Base-by-base conservation (phyloP, 306 rosid species). In the Hippophae rhamnoides region DNA sequence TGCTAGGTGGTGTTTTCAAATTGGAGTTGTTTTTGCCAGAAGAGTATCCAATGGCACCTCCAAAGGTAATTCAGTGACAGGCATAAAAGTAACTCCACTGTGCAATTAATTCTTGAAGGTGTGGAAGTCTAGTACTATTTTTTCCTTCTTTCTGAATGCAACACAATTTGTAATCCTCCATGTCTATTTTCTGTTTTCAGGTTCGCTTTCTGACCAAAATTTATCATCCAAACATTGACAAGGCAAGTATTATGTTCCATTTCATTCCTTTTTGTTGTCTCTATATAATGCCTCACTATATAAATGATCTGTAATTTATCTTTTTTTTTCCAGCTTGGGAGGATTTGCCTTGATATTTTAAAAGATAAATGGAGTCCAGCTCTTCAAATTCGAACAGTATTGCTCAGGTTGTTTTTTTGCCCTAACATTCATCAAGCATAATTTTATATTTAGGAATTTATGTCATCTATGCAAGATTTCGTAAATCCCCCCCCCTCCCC, bases 41-140 rank as follows among this genome's bases (percentile, higher is more conserved):
- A 73, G 78, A 73, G 58, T 73, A 73, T 62, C 78, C 78, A 53
- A 73, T 73, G 78, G 69, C 78, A 42, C 73, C 78, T 61, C 73
- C 78, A 27, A 73, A 67, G 78, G 78, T 73, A 63, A 58, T 3
- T 58, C 1, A 11, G 49, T 52, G 7, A 6, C 7, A 46, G 46
- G 40, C 43, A 9, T 47, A 54, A 54, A 8, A 5, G 54, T 10
- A 7, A 66, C 41, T 12, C 13, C 27, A 10, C 7, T 23, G 23
- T 31, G 7, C 23, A 47, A n/a, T 6, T 7, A 56, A 3, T 18
- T 48, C 12, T 14, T 52, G 38, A 18, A 14, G 38, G 7, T 52
- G 9, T 52, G 56, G n/a, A 52, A 18, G 38, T 13, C 5, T n/a
- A 5, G 8, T 11, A 48, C 13, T 48, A 3, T 48, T 48, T 11